A percentile compares a stretch with the other conserved stretches of the same genome.
Conservation (phyloP, 331 rosid genomes). For the Arachis monticola region DNA sequence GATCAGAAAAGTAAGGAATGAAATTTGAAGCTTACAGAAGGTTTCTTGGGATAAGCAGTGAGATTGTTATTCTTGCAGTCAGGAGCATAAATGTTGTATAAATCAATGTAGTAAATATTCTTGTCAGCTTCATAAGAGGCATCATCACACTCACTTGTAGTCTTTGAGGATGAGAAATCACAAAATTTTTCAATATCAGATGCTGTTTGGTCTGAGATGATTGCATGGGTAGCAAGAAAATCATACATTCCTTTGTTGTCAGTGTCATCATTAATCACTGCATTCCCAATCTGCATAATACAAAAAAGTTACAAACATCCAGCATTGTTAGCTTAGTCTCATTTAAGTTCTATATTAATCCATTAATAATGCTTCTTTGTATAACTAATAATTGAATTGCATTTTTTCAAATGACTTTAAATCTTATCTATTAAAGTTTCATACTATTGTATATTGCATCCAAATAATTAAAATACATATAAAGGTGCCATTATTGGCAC, state of each 20-base stretch:
- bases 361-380: background rate
- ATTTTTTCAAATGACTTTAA: background rate
- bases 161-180: slow-evolving; percentile 45
- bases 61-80: slow-evolving; percentile 45
- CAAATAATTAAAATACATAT: background rate
- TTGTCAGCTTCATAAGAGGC: background rate
- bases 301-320: background rate
- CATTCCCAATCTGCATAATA: slow-evolving; percentile 75
- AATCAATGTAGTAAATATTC: slow-evolving; percentile 37
- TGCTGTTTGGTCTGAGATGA: slow-evolving; percentile 54
- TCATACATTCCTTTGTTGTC: slow-evolving; percentile 67
- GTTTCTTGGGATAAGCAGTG: slow-evolving; percentile 55
- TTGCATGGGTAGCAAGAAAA: slow-evolving; percentile 68
- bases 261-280: slow-evolving; percentile 77
- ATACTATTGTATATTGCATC: background rate
- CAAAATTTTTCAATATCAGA: slow-evolving; percentile 43
- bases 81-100: slow-evolving; percentile 83
- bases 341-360: background rate
- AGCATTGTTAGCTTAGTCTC: background rate
- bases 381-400: background rate
- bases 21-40: slow-evolving; percentile 55
- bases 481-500: background rate
- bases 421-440: background rate
- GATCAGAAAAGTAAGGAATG: background rate
- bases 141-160: slow-evolving; percentile 28